A percentile compares a stretch with the other conserved stretches of the same genome.
Evolutionary conservation across 2,329 filamentous ascomycete species (phyloP).

Genomic region (Ophiosphaerella korrae): DNA sequence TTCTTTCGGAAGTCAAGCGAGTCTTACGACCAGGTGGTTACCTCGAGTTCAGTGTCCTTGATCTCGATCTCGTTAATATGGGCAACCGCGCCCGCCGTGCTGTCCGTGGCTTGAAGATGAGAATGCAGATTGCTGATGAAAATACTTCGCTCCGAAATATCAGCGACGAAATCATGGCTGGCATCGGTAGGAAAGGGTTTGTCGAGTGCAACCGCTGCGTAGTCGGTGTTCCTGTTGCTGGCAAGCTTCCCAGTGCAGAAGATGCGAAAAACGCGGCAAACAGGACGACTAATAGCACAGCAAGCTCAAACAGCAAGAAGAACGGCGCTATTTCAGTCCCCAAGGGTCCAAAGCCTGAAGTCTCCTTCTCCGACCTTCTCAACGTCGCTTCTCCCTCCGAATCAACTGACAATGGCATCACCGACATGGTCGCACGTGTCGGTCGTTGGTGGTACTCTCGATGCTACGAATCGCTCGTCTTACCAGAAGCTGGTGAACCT

Average conservation of each 20-base stretch:
- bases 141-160: conserved; percentile 63
- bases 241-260: conserved; percentile 47
- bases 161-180: conserved; percentile 63
- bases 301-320: conserved; percentile 28
- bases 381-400: conserved; percentile 38
- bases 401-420: conserved; percentile 79
- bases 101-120: conserved; percentile 73
- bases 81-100: conserved; percentile 71
- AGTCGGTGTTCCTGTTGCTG: conserved; percentile 75
- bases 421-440: conserved; percentile 88
- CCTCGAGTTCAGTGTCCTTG: conserved; percentile 78
- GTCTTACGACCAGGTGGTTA: conserved; percentile 79
- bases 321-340: conserved; percentile 11
- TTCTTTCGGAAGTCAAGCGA: conserved; percentile 75
- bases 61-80: conserved; percentile 83
- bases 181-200: conserved; percentile 73
- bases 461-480: conserved; percentile 78
- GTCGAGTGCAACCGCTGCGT: conserved; percentile 74
- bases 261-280: conserved; percentile 24
- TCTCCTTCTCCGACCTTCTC: conserved; percentile 46
- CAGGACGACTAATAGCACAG: conserved; percentile 37
- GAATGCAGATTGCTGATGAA: conserved; percentile 65
- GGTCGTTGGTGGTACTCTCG: conserved; percentile 96
- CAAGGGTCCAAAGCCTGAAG: conserved; percentile 35
- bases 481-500: conserved; percentile 42